Percentiles rank a stretch among this genome's conserved stretches.
phyloP scores from a whole-genome alignment of 2,329 filamentous ascomycete genomes.

The Colletotrichum ledebouriae region DNA sequence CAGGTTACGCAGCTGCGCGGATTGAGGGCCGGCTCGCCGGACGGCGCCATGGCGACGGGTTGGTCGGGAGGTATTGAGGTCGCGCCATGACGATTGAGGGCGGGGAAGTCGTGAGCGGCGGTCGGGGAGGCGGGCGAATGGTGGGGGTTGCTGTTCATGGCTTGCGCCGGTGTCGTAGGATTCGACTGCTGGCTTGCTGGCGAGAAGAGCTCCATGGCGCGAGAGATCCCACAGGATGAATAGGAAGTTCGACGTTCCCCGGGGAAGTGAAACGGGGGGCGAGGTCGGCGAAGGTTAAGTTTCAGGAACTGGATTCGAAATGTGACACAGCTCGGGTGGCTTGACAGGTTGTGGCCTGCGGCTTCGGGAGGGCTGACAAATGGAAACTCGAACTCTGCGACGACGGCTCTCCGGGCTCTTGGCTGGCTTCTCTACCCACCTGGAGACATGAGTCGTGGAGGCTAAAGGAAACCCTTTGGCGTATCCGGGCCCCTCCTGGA shows the following conservation, averaged over 20 bases:
- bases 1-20: slow-evolving; percentile 65
- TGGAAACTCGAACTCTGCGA: slow-evolving; percentile 20
- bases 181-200: slow-evolving; percentile 36
- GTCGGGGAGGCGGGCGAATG: slow-evolving; percentile 37
- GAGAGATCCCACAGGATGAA: not conserved
- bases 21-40: slow-evolving; percentile 55
- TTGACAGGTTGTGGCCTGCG: not conserved
- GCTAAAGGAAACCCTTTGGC: slow-evolving; percentile 1
- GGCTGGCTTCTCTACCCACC: slow-evolving; percentile 10
- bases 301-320: slow-evolving; percentile 17
- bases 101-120: slow-evolving; percentile 30
- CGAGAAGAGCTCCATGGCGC: slow-evolving; percentile 29
- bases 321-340: slow-evolving; percentile 23
- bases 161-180: slow-evolving; percentile 28
- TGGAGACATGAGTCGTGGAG: slow-evolving; percentile 24
- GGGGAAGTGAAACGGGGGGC: not conserved
- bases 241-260: not conserved
- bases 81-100: slow-evolving; percentile 38
- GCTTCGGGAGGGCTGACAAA: slow-evolving; percentile 29
- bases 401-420: slow-evolving; percentile 20
- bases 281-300: slow-evolving; percentile 17
- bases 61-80: slow-evolving; percentile 41
- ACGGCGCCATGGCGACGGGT: slow-evolving; percentile 40
- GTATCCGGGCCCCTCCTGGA: not conserved
- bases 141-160: slow-evolving; percentile 29